Conservation (phyloP, 305 asterid genomes). For the Fraxinus xanthoxyloides region DNA sequence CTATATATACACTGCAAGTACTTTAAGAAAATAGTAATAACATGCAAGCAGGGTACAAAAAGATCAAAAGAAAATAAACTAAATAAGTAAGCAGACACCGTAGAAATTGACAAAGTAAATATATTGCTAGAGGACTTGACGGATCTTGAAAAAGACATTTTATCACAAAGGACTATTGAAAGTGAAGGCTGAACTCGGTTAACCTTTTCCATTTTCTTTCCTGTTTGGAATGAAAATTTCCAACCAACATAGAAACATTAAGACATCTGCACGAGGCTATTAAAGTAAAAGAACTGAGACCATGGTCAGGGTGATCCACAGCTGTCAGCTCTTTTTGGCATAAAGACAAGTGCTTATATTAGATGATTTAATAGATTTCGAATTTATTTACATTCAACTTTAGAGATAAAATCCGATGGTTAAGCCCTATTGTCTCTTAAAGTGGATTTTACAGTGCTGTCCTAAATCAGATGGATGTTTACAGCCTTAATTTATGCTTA, state of each 20-base stretch:
- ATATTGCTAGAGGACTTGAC: background rate
- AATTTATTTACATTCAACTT: background rate
- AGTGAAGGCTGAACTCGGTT: background rate
- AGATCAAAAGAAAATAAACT: background rate
- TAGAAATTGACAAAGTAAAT: background rate
- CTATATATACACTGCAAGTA: conserved; percentile 6
- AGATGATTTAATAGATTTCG: background rate
- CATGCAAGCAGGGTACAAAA: conserved; percentile 9
- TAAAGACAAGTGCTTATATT: background rate
- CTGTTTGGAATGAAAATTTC: background rate
- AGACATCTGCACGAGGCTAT: background rate
- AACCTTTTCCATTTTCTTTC: background rate
- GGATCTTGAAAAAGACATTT: background rate
- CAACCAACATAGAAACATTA: background rate
- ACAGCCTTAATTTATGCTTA: background rate
- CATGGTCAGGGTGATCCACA: background rate
- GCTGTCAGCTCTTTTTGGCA: background rate
- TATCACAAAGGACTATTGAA: background rate
- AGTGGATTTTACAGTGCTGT: background rate
- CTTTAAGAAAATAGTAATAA: background rate
- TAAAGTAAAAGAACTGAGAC: background rate
- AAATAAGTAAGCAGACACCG: background rate
- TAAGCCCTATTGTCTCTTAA: background rate
- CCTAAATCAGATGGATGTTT: conserved; percentile 12
- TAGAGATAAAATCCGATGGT: conserved; percentile 3